phyloP scores from a whole-genome alignment of 306 rosid genomes.

The Arachis hypogaea region DNA sequence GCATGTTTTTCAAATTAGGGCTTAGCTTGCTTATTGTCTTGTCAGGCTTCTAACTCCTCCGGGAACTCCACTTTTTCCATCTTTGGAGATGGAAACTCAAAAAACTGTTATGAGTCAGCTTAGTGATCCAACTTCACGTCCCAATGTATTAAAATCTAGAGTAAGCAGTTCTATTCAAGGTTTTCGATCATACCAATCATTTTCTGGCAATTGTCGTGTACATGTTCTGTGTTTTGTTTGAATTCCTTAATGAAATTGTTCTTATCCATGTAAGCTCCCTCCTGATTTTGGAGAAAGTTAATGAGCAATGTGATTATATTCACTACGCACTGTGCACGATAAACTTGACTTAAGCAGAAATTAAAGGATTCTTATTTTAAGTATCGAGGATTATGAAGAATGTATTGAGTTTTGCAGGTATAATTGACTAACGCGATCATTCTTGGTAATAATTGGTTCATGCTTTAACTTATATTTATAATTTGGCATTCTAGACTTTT shows the following conservation, averaged over 20 bases:
- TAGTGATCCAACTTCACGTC: slow-evolving; percentile 67
- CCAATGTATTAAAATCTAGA: slow-evolving; percentile 78
- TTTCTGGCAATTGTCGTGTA: slow-evolving; percentile 21
- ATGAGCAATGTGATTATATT: slow-evolving; percentile 21
- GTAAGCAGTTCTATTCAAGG: slow-evolving; percentile 58
- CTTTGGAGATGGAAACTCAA: slow-evolving; percentile 85
- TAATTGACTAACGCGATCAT: slow-evolving; percentile 2
- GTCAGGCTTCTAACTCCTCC: slow-evolving; percentile 98
- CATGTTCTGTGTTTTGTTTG: slow-evolving; percentile 29
- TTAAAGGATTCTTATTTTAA: slow-evolving; percentile 8
- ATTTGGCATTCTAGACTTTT: too few species aligned
- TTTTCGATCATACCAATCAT: slow-evolving; percentile 18
- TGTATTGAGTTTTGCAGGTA: slow-evolving; percentile 12
- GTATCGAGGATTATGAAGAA: slow-evolving; percentile 8
- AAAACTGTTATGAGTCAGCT: slow-evolving; percentile 75
- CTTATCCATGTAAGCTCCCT: slow-evolving; percentile 1
- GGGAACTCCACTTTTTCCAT: slow-evolving; percentile 96
- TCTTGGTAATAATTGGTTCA: not conserved
- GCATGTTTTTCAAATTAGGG: slow-evolving; percentile 26
- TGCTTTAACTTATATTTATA: too few species aligned
- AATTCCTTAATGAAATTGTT: slow-evolving; percentile 18
- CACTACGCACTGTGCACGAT: slow-evolving; percentile 17
- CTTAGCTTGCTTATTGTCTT: slow-evolving; percentile 39
- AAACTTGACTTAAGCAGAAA: slow-evolving; percentile 33
- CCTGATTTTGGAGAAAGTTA: slow-evolving; percentile 7